phyloP scores from a whole-genome alignment of 805 yeast genomes.

The Ogataea nitratoaversa region DNA sequence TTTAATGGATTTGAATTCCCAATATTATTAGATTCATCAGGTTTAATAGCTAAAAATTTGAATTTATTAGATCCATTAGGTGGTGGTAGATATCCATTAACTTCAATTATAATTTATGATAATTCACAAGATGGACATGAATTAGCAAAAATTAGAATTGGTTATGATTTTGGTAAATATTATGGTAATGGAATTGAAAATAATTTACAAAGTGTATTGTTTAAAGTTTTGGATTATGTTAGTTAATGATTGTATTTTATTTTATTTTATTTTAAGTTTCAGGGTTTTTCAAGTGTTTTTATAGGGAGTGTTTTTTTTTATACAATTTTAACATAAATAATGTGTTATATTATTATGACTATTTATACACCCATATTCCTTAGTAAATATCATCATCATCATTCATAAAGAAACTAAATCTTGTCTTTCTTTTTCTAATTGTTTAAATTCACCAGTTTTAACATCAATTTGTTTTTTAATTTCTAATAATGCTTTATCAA shows the following conservation, averaged over 20 bases:
- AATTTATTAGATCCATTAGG: constrained; percentile 31
- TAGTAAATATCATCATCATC: no score
- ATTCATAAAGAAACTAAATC: constrained; percentile 11
- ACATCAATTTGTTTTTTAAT: constrained; percentile 24
- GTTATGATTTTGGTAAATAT: constrained; percentile 22
- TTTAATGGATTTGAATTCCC: constrained; percentile 22
- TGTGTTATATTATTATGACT: no score
- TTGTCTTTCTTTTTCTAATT: constrained; percentile 29
- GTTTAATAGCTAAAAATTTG: constrained; percentile 21
- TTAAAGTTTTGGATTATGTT: constrained; percentile 12
- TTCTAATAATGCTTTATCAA: constrained; percentile 34
- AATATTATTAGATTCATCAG: constrained; percentile 25
- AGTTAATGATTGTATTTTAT: background rate
- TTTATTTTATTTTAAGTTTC: no score
- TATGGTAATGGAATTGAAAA: constrained; percentile 12
- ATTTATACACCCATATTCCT: no score
- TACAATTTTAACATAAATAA: no score
- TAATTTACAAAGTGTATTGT: constrained; percentile 15
- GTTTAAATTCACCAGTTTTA: constrained; percentile 24
- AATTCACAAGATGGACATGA: constrained; percentile 15
- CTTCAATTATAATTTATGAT: constrained; percentile 26
- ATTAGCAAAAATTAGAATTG: constrained; percentile 19
- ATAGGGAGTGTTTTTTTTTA: no score
- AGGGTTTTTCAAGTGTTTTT: no score
- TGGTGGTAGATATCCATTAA: constrained; percentile 32